Evolutionary conservation across 768 basidiomycete species (phyloP).

Genomic region (Russula abietina): DNA sequence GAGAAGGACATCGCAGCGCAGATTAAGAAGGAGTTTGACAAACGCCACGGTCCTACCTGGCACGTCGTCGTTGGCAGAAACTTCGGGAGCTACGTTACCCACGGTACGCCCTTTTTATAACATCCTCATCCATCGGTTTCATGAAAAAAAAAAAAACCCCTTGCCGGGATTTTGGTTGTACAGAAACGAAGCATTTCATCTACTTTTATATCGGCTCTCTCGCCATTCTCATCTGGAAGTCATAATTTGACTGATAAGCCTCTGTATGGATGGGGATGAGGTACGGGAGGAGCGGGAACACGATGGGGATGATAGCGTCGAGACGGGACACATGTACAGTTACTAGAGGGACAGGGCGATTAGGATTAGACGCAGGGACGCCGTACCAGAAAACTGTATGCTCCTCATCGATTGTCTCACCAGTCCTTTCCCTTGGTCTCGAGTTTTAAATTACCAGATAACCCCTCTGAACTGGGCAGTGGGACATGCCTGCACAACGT

Average conservation of each 20-base stretch:
- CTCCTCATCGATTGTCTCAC: conserved; percentile 11
- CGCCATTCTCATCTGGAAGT: conserved; percentile 94
- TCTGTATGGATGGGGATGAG: not conserved
- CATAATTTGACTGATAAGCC: conserved; percentile 36
- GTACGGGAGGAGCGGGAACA: not conserved
- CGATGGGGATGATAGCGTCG: not conserved
- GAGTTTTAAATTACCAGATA: not conserved
- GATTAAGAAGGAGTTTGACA: conserved; percentile 98
- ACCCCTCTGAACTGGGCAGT: not conserved
- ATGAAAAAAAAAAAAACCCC: not conserved
- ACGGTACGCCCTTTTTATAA: conserved; percentile 50
- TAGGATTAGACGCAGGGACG: conserved; percentile 15
- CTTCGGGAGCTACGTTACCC: conserved; percentile 97
- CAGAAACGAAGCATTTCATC: conserved; percentile 98
- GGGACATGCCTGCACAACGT: conserved; percentile 10
- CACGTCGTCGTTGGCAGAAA: conserved; percentile 99
- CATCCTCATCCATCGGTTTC: not conserved
- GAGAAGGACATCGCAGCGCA: conserved; percentile 98
- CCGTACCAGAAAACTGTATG: conserved; percentile 3
- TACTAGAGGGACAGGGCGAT: not conserved
- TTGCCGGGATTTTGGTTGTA: conserved; percentile 1
- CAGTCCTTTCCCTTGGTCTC: conserved; percentile 3
- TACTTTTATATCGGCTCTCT: conserved; percentile 95
- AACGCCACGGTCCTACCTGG: conserved; percentile 90
- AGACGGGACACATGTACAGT: not conserved